Base-by-base conservation (phyloP, 352 stramenopile genomes). In the Pythium phragmitis region DNA sequence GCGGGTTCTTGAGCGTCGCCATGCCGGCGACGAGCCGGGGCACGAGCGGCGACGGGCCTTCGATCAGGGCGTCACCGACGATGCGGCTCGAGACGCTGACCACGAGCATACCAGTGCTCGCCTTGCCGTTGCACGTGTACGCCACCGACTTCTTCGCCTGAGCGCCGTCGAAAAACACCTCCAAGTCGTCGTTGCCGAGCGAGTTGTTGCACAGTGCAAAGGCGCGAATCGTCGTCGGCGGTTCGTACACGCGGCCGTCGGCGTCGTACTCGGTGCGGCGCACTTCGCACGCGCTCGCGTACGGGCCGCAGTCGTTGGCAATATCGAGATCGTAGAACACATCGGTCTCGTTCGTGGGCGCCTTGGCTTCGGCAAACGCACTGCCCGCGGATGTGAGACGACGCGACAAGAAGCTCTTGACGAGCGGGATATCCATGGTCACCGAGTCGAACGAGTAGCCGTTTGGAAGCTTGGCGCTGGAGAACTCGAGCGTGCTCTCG, bases 1-100 rank as follows among this genome's bases (percentile, higher is more conserved):
- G 76, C 34, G 76, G 34, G 37, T 86, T 85, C 33, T 54, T 58
- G 57, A 82, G 66, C 19, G 47, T 65, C 4, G 70, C 66, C 28
- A 65, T 43, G 17, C 72, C 55, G 8, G 26, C 37, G 13, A 52
- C 47, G 11, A 64, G 57, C 12, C 57, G 47, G 13, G 47, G 23
- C 16, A 57, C 23, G 11, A 59, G 59, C 45, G 47, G 34, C 4
- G 28, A 21, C 4, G 55, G 50, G 6, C 52, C 50, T 37, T 75
- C 37, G 13, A 74, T 53, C 64, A 83, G 59, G 1, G 68, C 54
- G 43, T 82, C 73, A 3, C 68, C 77, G 9, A 78, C 45, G 6
- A 84, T 78, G 19, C 75, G 67, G 26, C 73, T 77, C 5, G 51
- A 71, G 19, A 85, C 68, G 41, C 73, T 76, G 46, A 80, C 77